Base-by-base conservation (phyloP, 2,329 filamentous ascomycete genomes). In the Grosmannia penicillata region DNA sequence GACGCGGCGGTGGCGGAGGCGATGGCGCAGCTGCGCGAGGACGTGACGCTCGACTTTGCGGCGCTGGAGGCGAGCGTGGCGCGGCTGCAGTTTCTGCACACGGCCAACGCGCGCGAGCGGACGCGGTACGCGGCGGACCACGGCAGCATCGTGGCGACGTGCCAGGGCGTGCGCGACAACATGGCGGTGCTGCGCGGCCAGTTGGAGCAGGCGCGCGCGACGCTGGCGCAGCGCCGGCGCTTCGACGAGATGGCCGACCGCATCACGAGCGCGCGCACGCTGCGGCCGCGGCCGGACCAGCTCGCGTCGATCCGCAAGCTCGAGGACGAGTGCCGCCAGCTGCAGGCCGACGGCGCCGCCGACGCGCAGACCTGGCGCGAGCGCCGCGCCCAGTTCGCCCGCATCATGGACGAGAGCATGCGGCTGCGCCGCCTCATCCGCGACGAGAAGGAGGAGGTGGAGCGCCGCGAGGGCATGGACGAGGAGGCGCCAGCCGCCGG, bases 401-500 rank as follows among this genome's bases (percentile, higher is more conserved):
- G 75, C 40, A 87, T 96, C 51, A 82, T 94, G 54, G 82, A 87
- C 43, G 89, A 95, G 62, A 85, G 85, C n/a, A 82, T 82, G 72
- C 70, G 83, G 46, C 69, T 96, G 56, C 68, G 87, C 41, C 70
- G 83, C 35, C 68, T 93, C 55, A 94, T 96, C 52, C 77, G 86
- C 43, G 87, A 94, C 52, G 89, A 95, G 65, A 93, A 94, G 61
- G 87, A 94, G 56, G 86, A 94, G 59, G 83, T 91, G 0, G 86
- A 94, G 59, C 68, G 84, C 30, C 72, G 85, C 39, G 85, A 93
- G 56, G 85, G 84, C 23, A 85, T 85, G 75, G 72, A 75, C 40
- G 76, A 75, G 46, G 78, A 75, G 34, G 72, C 65, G 26, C 69
- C 62, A 6, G 66, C 68, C 43, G 54, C 65, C 27, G 69, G 62